Evolutionary conservation across 2,329 filamentous ascomycete species (phyloP).

Genomic region (Microcyclosporella mali): DNA sequence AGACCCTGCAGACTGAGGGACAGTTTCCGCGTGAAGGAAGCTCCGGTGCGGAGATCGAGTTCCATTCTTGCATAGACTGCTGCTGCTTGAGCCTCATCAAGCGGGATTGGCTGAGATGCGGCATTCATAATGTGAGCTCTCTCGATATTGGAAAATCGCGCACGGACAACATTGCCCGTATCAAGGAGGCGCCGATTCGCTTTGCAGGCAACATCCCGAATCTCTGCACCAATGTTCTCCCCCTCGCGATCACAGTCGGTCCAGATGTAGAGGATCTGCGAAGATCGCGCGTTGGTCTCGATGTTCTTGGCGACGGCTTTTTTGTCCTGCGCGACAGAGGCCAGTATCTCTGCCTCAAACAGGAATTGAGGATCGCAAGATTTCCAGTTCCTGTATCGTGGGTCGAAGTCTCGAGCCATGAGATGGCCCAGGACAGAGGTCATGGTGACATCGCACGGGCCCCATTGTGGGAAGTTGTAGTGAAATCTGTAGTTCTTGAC

Average conservation of each 20-base stretch:
- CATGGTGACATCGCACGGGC: slow-evolving; percentile 80
- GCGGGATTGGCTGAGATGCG: slow-evolving; percentile 65
- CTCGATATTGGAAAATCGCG: slow-evolving; percentile 93
- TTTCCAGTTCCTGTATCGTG: slow-evolving; percentile 70
- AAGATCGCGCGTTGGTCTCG: slow-evolving; percentile 64
- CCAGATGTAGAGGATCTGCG: slow-evolving; percentile 86
- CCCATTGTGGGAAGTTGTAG: slow-evolving; percentile 81
- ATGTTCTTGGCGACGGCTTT: slow-evolving; percentile 80
- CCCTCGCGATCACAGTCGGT: slow-evolving; percentile 98
- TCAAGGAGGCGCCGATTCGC: slow-evolving; percentile 60
- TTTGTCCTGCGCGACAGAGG: slow-evolving; percentile 65
- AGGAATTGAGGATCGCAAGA: slow-evolving; percentile 71
- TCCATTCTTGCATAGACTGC: slow-evolving; percentile 87
- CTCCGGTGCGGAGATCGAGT: slow-evolving; percentile 85
- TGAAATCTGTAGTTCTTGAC: slow-evolving; percentile 93
- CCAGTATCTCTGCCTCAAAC: slow-evolving; percentile 73
- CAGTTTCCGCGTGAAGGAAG: slow-evolving; percentile 83
- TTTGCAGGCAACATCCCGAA: slow-evolving; percentile 70
- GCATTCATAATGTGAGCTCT: slow-evolving; percentile 84
- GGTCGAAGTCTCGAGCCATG: slow-evolving; percentile 69
- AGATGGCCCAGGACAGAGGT: slow-evolving; percentile 89
- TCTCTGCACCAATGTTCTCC: slow-evolving; percentile 90
- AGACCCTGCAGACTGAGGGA: slow-evolving; percentile 70
- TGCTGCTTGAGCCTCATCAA: slow-evolving; percentile 81
- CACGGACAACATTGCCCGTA: slow-evolving; percentile 65